Base-by-base conservation (phyloP, 306 rosid species). In the Oxytropis ochrocephala region DNA sequence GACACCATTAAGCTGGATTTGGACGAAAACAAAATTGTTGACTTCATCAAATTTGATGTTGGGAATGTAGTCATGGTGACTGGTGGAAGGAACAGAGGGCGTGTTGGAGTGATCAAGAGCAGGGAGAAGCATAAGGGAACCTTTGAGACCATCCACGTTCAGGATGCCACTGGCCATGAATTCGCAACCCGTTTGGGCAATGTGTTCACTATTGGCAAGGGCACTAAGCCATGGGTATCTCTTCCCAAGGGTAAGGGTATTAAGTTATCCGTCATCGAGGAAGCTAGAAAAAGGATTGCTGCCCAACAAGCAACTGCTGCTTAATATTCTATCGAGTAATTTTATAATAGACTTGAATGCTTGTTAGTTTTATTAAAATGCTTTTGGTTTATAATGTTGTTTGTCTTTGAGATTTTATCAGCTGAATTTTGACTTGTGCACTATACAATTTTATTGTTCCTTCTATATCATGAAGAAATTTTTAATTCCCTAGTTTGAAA, bases 211-310 rank as follows among this genome's bases (percentile, higher is more conserved):
- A 82, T 87, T 35, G 94, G 96, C 63, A 87, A 90, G 83, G 96
- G 94, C 0, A 64, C 85, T 2, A 90, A 85, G 18, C 91, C 94
- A 10, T 83, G 88, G 96, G 48, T 83, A 2, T 69, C 91, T 6
- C 88, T 90, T 29, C 93, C 94, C 4, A 87, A 87, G 89, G 93
- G 96, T 10, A 91, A 86, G 84, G 97, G 97, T 80, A 86, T 91
- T 44, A 91, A 91, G 81, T 74, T 91, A 6, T 27, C 89, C 8
- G 84, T 91, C 77, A 80, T 91, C 62, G 97, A 90, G 72, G 94
- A 90, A 77, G 91, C 91, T 19, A 83, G 86, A 74, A 90, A 83
- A 68, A 85, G 96, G 85, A 80, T 69, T 68, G 80, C 91, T 0
- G 78, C 93, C 54, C 93, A 78, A 77, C 83, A 81, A 70, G 81